Base-by-base conservation (phyloP, 2,329 filamentous ascomycete genomes). In the Endocalyx cinctus region DNA sequence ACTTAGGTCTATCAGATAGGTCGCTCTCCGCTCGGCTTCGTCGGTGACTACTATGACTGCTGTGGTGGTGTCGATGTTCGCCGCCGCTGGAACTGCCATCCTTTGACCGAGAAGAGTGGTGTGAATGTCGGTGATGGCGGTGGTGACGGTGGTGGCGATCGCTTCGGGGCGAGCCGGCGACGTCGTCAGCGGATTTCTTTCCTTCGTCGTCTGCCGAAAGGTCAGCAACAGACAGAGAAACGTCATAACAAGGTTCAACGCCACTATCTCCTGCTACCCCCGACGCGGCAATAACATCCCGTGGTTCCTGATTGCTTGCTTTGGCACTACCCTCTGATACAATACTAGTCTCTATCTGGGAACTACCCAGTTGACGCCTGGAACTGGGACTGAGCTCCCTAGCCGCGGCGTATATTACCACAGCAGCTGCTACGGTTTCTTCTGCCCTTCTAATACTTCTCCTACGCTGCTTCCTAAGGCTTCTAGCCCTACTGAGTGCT, bases 141-240 rank as follows among this genome's bases (percentile, higher is more conserved):
- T 38, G 45, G 35, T 38, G 45, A 35, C 50, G 50, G 14, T 41
- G 42, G 22, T 34, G 40, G 29, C 38, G 37, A 17, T 36, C 34
- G 27, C 22, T 58, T 40, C 66, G 60, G 43, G 58, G 56, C 28
- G 57, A 52, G 37, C 56, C 56, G 26, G 17, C 26, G 28, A 18
- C 35, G n/a, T 44, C 41, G 17, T 47, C 41, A 50, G 50, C 34
- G 48, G 49, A 40, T 62, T 59, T 52, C 57, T 63, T 50, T 52
- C 56, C 51, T 57, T 69, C 51, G 46, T 70, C 68, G 59, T 72
- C 71, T 76, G 63, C 61, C 58, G 63, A 69, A 54, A 68, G 63
- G 71, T 77, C 67, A 77, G 72, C 63, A 68, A 68, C 63, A 58
- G 63, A 61, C 60, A 66, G 55, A 49, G 60, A 61, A 45, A 57